Base-by-base conservation (phyloP, 495 filamentous ascomycete species). In the Hyaloscypha hepaticicola region DNA sequence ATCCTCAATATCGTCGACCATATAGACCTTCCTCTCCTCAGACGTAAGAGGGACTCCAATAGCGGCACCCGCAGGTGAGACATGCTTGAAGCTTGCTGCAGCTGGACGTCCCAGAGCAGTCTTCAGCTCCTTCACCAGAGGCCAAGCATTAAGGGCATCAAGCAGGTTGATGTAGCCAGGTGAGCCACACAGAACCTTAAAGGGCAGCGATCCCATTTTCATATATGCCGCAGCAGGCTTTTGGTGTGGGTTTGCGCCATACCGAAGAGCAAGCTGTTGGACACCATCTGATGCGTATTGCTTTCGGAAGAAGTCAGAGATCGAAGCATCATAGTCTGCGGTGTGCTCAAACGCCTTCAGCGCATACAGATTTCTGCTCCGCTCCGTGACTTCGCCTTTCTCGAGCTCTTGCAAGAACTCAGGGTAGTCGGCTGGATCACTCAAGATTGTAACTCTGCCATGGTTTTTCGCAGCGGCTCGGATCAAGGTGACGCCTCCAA, bases 401-500 rank as follows among this genome's bases (percentile, higher is more conserved):
- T 90, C 86, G 12, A 99, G 84, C 78, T 96, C 94, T 74, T 88
- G 85, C 52, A 99, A 82, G 83, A 99, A 99, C 70, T 91, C 91
- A 56, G 92, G 83, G 79, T 99, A 99, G 79, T 99, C 93, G 25
- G 82, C 80, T 38, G 95, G 93, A 77, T 97, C 93, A 60, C 90
- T 96, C 64, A 99, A 87, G 73, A 98, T 95, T 65, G 93, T 96
- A 22, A 99, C 96, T 55, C 95, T 88, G 60, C 86, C 76, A 79
- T 98, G 96, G 81, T 98, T 98, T 86, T 99, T 99, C 66, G 96
- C 95, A 33, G 95, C 95, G 26, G 95, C 95, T 66, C 95, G 88
- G 72, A 99, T 90, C 67, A 99, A 86, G 25, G 95, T 98, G 52
- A 99, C 95, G 71, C 95, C 95, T 64, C 93, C 94, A 72, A 99